Conservation (phyloP, 192 early-diverging fungal genomes). For the Coemansia interrupta region DNA sequence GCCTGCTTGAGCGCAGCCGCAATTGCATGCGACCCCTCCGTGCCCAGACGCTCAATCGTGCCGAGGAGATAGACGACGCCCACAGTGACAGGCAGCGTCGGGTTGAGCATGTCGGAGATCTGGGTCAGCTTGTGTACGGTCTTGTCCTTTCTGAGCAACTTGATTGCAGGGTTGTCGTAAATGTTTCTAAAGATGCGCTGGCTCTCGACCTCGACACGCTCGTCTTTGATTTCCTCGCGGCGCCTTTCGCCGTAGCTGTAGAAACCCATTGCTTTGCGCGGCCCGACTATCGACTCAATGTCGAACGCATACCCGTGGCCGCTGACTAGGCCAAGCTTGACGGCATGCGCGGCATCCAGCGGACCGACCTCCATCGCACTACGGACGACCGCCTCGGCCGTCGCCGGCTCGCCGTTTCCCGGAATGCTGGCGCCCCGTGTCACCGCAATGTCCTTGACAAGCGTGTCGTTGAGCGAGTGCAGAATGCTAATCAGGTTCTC, state of each 20-base stretch:
- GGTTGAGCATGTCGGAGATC: background rate
- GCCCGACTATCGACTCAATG: conserved; percentile 36
- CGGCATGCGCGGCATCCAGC: conserved; percentile 52
- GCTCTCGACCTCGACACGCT: background rate
- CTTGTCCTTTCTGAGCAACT: background rate
- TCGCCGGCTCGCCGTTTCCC: background rate
- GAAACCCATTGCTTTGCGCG: conserved; percentile 13
- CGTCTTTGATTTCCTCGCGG: conserved; percentile 3
- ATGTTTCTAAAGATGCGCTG: background rate
- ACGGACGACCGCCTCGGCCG: conserved; percentile 42
- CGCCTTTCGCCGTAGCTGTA: conserved; percentile 10
- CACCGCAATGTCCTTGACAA: conserved; percentile 55
- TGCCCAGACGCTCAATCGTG: conserved; percentile 50
- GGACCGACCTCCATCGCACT: conserved; percentile 58
- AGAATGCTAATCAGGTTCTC: conserved; percentile 58
- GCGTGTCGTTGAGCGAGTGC: conserved; percentile 54
- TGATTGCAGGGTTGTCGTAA: background rate
- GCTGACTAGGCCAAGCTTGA: conserved; percentile 56
- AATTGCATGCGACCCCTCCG: conserved; percentile 49
- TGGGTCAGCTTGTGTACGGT: background rate
- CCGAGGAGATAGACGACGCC: conserved; percentile 65
- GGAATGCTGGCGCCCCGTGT: conserved; percentile 23
- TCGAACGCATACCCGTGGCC: conserved; percentile 53
- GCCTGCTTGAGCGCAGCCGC: conserved; percentile 56
- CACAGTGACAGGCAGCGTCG: conserved; percentile 38